These are phyloP conservation scores for Ambispora gerdemannii DNA, from an alignment of 192 early-diverging fungal species.

Conservation along the genomic window DNA sequence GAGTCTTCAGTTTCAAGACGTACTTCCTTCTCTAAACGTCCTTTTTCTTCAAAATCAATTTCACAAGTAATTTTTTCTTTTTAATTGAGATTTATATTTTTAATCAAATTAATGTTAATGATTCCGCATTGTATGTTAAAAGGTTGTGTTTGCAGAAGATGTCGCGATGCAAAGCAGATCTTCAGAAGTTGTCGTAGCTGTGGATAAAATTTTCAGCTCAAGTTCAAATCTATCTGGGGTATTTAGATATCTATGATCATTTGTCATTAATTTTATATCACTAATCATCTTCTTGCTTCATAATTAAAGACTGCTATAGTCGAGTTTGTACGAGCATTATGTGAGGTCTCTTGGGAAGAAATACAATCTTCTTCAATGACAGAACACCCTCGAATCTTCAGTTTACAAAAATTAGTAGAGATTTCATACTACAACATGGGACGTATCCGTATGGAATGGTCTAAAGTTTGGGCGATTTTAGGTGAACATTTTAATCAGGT, in stretches of 20 bases:
- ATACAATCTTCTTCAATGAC: conserved; percentile 62
- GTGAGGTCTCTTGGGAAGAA: conserved; percentile 85
- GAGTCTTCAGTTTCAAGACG: neutral
- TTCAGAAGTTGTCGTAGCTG: conserved; percentile 72
- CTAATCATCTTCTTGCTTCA: neutral
- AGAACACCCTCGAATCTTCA: conserved; percentile 80
- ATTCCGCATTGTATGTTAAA: neutral
- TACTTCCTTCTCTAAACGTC: neutral
- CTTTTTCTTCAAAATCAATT: neutral
- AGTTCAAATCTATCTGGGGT: conserved; percentile 73
- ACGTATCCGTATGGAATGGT: conserved; percentile 94
- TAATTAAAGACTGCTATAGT: conserved; percentile 62
- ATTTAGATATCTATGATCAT: neutral
- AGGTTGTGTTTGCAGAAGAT: conserved; percentile 36
- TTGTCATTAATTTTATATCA: neutral
- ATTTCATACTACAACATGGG: conserved; percentile 97
- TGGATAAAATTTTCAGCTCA: conserved; percentile 83
- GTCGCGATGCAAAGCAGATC: conserved; percentile 56
- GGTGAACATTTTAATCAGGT: conserved; percentile 80
- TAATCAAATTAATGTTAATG: neutral
- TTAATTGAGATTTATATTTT: neutral
- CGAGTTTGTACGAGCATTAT: conserved; percentile 84
- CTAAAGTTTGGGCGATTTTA: conserved; percentile 82
- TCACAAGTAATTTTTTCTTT: conserved; percentile 1
- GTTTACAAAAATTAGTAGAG: conserved; percentile 92